Base-by-base conservation (phyloP, 2,329 filamentous ascomycete species). In the Diaporthe amygdali region DNA sequence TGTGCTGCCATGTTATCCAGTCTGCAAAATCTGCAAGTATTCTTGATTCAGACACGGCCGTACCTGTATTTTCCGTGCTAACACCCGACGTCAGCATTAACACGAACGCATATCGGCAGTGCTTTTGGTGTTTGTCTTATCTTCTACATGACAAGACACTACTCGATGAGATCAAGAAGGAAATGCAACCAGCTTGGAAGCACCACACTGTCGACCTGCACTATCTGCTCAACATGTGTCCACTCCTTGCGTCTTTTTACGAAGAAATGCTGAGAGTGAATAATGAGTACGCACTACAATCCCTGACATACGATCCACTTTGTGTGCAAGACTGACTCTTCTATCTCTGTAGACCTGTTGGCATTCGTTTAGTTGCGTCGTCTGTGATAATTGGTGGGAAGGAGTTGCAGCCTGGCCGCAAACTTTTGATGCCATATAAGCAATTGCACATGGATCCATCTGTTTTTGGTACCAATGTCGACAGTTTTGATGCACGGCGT, bases 91-190 rank as follows among this genome's bases (percentile, higher is more conserved):
- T 17, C 25, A 64, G 55, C 1, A 64, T 49, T 15, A 70, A 70
- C 17, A 32, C 56, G 6, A 66, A 70, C 12, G 49, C 56, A 20
- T 56, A 66, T 37, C 49, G 56, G 27, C 15, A 34, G 8, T 54
- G 56, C 37, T 70, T 70, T 47, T 70, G 46, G 68, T 49, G 5
- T n/a, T 7, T 66, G 14, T n/a, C 49, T 12, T 49, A 70, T n/a
- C 56, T 70, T 8, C 37, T 70, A 12, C 56, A 70, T 27, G 34
- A 70, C 20, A 6, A 22, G 1, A 20, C 44, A 30, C 22, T 69
- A 3, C 67, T 61, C 2, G 25, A 39, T 12, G 17, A 51, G 14
- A 51, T 63, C 22, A 49, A n/a, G 5, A 55, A 22, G 27, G 54
- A 69, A 44, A 69, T 69, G 12, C 32, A 32, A 27, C 67, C 54